Conservation (phyloP, 257 asterid species). For the Solanum paucissectum region DNA sequence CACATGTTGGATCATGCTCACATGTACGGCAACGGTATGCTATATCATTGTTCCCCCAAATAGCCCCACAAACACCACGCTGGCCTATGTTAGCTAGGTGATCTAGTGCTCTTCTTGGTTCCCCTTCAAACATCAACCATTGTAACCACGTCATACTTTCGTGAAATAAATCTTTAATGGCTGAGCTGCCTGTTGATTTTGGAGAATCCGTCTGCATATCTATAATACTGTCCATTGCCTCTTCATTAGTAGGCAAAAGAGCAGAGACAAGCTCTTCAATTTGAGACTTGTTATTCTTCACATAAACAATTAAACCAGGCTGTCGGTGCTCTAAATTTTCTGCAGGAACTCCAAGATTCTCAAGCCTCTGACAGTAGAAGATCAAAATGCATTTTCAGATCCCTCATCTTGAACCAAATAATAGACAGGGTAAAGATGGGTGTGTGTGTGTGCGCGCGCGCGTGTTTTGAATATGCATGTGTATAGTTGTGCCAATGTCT, state of each 20-base stretch:
- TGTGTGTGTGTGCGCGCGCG: not conserved
- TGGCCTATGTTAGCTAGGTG: conserved; percentile 47
- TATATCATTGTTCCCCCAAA: conserved; percentile 86
- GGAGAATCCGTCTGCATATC: conserved; percentile 17
- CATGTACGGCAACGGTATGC: conserved; percentile 95
- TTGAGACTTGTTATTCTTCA: conserved; percentile 34
- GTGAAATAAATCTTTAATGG: conserved; percentile 26
- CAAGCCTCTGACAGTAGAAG: conserved; percentile 61
- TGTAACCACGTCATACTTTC: conserved; percentile 76
- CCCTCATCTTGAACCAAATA: not conserved
- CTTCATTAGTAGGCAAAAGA: conserved; percentile 60
- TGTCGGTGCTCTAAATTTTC: conserved; percentile 37
- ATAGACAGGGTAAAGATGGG: not conserved
- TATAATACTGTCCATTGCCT: conserved; percentile 19
- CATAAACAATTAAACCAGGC: conserved; percentile 51
- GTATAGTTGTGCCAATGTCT: not conserved
- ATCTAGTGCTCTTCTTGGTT: conserved; percentile 50
- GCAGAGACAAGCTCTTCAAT: conserved; percentile 43
- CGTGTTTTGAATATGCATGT: not conserved
- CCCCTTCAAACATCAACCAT: conserved; percentile 94
- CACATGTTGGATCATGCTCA: conserved; percentile 94
- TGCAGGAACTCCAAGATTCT: conserved; percentile 44
- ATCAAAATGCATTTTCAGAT: not conserved
- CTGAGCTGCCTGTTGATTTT: conserved; percentile 6
- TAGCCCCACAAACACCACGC: conserved; percentile 90